Evolutionary conservation across 441 rosid species (phyloP).

Genomic region (Rhodomyrtus psidioides): DNA sequence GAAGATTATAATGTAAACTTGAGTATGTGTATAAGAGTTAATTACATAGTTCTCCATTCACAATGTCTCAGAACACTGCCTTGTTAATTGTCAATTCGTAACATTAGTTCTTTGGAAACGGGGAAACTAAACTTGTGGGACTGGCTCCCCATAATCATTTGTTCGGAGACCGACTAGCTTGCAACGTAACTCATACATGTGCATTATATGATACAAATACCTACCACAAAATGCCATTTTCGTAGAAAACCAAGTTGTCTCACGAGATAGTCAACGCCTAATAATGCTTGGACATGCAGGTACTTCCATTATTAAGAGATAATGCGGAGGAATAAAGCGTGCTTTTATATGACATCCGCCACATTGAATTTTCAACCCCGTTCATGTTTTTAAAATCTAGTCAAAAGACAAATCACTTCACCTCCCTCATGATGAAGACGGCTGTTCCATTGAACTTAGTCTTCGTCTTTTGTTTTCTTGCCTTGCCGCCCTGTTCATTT

Average conservation of each 20-base stretch:
- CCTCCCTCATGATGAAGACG: background rate
- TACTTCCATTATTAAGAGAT: background rate
- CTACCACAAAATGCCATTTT: background rate
- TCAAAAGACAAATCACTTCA: background rate
- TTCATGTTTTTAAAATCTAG: background rate
- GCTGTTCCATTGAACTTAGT: background rate
- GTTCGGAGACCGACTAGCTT: background rate
- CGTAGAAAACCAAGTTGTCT: background rate
- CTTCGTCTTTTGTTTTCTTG: background rate
- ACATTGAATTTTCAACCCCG: background rate
- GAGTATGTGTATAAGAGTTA: background rate
- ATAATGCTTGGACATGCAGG: background rate
- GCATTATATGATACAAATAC: background rate
- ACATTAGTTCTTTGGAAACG: background rate
- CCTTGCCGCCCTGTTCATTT: background rate
- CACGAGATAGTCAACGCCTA: background rate
- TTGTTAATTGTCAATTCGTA: background rate
- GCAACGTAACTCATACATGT: background rate
- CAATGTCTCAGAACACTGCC: background rate
- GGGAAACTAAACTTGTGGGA: background rate
- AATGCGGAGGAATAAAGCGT: background rate
- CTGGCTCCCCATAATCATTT: background rate
- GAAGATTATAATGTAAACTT: background rate
- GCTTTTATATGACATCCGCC: background rate
- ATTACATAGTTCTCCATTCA: background rate